Evolutionary conservation across 495 filamentous ascomycete species (phyloP).

Genomic region (Symbiotaphrina buchneri): DNA sequence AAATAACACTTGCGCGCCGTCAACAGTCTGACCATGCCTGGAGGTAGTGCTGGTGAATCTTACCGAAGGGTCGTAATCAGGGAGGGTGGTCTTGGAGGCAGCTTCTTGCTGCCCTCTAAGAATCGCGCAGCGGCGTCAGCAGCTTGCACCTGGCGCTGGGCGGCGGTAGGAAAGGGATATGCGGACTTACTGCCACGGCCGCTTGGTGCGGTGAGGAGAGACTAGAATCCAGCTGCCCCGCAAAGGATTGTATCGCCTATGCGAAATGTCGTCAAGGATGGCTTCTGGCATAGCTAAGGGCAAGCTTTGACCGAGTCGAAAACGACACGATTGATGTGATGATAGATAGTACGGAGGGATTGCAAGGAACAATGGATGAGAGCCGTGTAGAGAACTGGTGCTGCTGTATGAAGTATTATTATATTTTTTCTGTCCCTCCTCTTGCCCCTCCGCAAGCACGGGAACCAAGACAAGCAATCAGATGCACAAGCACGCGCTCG

Average conservation of each 20-base stretch:
- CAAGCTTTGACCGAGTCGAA: too few species aligned
- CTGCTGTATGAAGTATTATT: too few species aligned
- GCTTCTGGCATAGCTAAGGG: conserved; percentile 28
- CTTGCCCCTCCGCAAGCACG: too few species aligned
- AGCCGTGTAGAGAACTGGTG: too few species aligned
- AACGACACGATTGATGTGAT: too few species aligned
- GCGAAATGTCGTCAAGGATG: conserved; percentile 91
- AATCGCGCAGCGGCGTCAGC: background rate
- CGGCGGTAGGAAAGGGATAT: background rate
- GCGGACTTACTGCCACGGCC: conserved; percentile 83
- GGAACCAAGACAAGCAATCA: too few species aligned
- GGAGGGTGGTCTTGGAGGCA: conserved; percentile 51
- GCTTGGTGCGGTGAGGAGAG: conserved; percentile 85
- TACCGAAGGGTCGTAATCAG: conserved; percentile 56
- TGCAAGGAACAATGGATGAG: too few species aligned
- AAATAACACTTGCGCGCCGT: conserved; percentile 47
- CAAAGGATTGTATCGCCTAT: conserved; percentile 82
- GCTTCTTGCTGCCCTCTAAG: conserved; percentile 84
- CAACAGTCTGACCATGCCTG: background rate
- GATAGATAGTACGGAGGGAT: too few species aligned
- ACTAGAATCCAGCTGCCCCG: conserved; percentile 79
- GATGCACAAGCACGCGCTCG: too few species aligned
- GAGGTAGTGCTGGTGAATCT: too few species aligned
- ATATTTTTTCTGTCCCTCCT: too few species aligned
- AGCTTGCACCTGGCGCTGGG: background rate